These are phyloP conservation scores for Passiflora organensis DNA, from an alignment of 345 rosid species.

Conservation along the genomic window DNA sequence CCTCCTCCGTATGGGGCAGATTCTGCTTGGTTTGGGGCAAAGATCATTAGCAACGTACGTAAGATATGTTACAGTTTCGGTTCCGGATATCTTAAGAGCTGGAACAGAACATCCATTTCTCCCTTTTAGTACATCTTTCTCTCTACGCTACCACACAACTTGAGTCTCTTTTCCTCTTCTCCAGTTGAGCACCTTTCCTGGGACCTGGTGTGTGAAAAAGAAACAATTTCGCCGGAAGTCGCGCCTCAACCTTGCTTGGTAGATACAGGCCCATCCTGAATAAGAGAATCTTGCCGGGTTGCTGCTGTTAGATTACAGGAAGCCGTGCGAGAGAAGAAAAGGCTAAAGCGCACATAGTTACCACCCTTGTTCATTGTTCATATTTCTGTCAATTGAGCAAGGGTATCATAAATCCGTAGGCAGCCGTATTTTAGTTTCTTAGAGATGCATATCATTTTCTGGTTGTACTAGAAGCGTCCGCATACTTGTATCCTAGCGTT, in stretches of 20 bases:
- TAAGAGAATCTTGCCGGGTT: too few species aligned
- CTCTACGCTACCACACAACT: background rate
- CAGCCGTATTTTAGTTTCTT: too few species aligned
- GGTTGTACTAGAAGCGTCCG: too few species aligned
- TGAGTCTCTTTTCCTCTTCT: constrained; percentile 1
- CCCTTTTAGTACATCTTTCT: background rate
- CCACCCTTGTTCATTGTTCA: too few species aligned
- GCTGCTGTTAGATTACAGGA: too few species aligned
- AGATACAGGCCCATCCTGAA: constrained; percentile 21
- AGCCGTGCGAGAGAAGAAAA: too few species aligned
- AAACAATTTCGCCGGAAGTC: constrained; percentile 62
- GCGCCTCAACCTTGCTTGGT: constrained; percentile 51
- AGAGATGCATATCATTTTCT: too few species aligned
- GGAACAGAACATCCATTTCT: background rate
- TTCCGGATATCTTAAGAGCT: background rate
- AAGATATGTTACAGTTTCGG: constrained; percentile 1
- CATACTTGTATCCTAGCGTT: too few species aligned
- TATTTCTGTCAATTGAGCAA: too few species aligned
- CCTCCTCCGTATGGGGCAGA: constrained; percentile 71
- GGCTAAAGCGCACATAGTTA: too few species aligned
- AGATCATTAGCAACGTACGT: constrained; percentile 78
- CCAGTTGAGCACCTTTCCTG: constrained; percentile 85
- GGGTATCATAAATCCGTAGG: too few species aligned
- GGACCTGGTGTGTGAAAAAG: constrained; percentile 70
- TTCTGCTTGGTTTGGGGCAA: constrained; percentile 88